Conservation (phyloP, 2,329 filamentous ascomycete species). For the Septoria linicola region DNA sequence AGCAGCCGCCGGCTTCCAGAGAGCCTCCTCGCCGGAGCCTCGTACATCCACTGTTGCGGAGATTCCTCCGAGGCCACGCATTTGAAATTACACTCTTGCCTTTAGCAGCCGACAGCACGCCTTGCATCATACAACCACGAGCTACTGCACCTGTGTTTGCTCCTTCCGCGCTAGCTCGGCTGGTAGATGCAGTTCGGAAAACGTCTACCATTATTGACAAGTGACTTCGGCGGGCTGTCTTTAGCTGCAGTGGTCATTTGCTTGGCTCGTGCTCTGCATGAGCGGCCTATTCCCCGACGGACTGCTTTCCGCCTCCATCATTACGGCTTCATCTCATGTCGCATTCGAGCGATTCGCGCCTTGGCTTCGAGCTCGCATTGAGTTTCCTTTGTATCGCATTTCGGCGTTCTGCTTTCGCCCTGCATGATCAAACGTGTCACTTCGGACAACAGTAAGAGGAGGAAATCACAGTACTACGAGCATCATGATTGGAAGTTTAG, state of each 20-base stretch:
- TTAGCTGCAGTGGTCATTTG: background rate
- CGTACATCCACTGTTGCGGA: background rate
- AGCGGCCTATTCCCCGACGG: background rate
- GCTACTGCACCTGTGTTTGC: background rate
- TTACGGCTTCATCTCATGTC: too few relatives aligned
- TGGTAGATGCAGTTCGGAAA: too few relatives aligned
- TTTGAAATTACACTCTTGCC: background rate
- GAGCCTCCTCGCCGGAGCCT: background rate
- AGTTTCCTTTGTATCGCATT: too few relatives aligned
- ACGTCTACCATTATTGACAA: too few relatives aligned
- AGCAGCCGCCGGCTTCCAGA: conserved; percentile 6
- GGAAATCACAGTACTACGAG: conserved; percentile 7
- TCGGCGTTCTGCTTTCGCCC: conserved; percentile 19
- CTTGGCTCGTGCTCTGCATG: background rate
- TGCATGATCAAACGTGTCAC: too few relatives aligned
- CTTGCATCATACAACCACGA: background rate
- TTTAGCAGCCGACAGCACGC: background rate
- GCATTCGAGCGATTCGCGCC: too few relatives aligned
- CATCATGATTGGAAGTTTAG: conserved; percentile 1
- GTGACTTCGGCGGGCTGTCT: too few relatives aligned
- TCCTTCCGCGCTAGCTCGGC: conserved; percentile 8
- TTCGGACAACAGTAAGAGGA: too few relatives aligned
- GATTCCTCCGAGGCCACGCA: background rate
- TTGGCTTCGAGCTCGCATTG: too few relatives aligned
- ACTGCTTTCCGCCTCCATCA: too few relatives aligned